Percentiles rank a stretch among this genome's conserved stretches.
Evolutionary conservation across 139 green algal genomes (phyloP).

Genomic region (Diplosphaera chodatii): DNA sequence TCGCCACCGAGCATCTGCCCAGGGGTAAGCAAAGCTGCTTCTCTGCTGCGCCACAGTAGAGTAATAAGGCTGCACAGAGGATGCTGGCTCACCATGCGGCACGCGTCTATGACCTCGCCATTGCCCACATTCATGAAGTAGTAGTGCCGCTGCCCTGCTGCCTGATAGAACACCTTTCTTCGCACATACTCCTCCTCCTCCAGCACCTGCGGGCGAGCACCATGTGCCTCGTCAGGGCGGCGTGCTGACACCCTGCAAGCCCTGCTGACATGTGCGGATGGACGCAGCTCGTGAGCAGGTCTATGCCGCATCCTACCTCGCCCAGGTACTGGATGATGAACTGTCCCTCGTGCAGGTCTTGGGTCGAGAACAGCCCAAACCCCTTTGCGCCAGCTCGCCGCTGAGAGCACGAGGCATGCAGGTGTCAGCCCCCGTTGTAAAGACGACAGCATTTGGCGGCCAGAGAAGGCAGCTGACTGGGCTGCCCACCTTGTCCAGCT

Average conservation of each 20-base stretch:
- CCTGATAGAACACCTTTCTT: constrained; percentile 81
- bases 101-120: constrained; percentile 95
- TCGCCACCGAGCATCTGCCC: neutral
- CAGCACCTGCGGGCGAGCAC: constrained; percentile 71
- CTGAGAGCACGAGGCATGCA: constrained; percentile 32
- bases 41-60: too few species aligned
- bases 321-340: constrained; percentile 98
- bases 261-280: too few species aligned
- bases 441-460: too few species aligned
- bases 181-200: constrained; percentile 89
- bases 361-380: constrained; percentile 75
- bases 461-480: too few species aligned
- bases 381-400: constrained; percentile 77
- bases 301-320: constrained; percentile 37
- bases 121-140: constrained; percentile 99
- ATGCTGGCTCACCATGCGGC: constrained; percentile 48
- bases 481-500: constrained; percentile 56
- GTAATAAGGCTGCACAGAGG: constrained; percentile 79
- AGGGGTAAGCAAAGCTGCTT: too few species aligned
- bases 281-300: constrained; percentile 49
- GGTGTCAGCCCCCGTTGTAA: too few species aligned
- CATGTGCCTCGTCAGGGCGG: too few species aligned
- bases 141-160: constrained; percentile 82
- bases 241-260: too few species aligned
- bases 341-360: constrained; percentile 70